Base-by-base conservation (phyloP, 495 filamentous ascomycete genomes). In the Aspergillus cristatus region DNA sequence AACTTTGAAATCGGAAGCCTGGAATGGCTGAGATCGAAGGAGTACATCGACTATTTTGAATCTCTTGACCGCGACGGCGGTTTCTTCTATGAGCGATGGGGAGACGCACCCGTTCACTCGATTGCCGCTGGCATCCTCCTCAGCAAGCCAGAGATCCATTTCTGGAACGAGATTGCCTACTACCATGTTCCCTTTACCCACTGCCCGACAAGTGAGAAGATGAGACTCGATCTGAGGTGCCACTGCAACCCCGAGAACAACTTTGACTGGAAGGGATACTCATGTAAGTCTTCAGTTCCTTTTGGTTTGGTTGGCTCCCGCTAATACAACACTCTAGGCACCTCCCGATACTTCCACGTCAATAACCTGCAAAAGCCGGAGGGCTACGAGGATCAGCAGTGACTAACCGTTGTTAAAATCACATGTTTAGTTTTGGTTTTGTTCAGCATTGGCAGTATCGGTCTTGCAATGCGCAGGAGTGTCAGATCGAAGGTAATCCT, bases 181-280 rank as follows among this genome's bases (percentile, higher is more conserved):
- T 97, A 87, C 62, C 91, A 98, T 53, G 84, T 94, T n/a, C 91
- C 91, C 6, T 98, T 98, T 55, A 97, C 90, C 15, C 91, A 98
- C 64, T 98, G 91, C 57, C 91, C 91, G 3, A 91, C 84, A 0
- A 81, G 80, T 16, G 87, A 97, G 60, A 67, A 91, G 60, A 72
- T 72, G 22, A 70, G 87, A 42, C 53, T 85, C 40, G 82, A 94
- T 40, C 72, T 84, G 37, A 88, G 85, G 58, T 98, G 91, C 58
- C 78, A 84, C 55, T 98, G 91, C 64, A 89, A 97, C 58, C 91
- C 91, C 2, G 81, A 81, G 45, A 85, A 96, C 16, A 97, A 96
- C 64, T 97, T 98, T 68, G 91, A 98, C 58, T 98, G 93, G 93
- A 94, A 93, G 62, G 85, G 85, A 29, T 94, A 91, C 53, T 90